Base-by-base conservation (phyloP, 352 stramenopile species). In the Globisporangium camurandrum region DNA sequence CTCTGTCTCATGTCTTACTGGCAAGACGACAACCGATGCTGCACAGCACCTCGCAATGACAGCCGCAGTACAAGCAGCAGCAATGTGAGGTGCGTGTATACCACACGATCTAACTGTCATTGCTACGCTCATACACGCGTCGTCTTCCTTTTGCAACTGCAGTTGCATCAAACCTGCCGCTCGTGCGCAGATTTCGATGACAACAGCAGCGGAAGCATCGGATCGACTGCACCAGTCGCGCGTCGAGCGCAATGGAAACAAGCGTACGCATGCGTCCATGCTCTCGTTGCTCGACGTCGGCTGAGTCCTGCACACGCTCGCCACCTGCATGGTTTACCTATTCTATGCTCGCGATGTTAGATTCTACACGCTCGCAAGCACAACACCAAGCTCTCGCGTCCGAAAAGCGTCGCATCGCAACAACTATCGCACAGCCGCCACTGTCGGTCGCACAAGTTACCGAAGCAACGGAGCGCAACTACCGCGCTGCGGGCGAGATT, bases 381-480 rank as follows among this genome's bases (percentile, higher is more conserved):
- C 51, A 55, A 40, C 42, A 60, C 31, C 55, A 59, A 26, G 59
- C 43, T 23, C 54, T 36, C 20, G 27, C 57, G 43, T 57, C 57
- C 12, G 54, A 77, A 40, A 58, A 73, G 8, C 23, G 65, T 1
- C 37, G 50, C 1, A 65, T 64, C n/a, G 22, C 62, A 22, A 50
- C 59, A 17, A 24, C 40, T 12, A n/a, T n/a, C n/a, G 42, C 57
- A 10, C 45, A 12, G 7, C 64, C 51, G 38, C 19, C 52, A 2
- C 47, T 79, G n/a, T 55, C 68, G 0, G 4, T 33, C 6, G 16
- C 36, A 26, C 46, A 43, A 11, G 56, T 75, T 9, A 22, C 61
- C n/a, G 52, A 57, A 20, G 71, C 68, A 46, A 50, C 54, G 16
- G 51, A 64, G 48, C 66, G 70, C 43, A 82, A 78, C 36, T 73